Base-by-base conservation (phyloP, 1,284 basidiomycete genomes). In the Phlebopus sp. region DNA sequence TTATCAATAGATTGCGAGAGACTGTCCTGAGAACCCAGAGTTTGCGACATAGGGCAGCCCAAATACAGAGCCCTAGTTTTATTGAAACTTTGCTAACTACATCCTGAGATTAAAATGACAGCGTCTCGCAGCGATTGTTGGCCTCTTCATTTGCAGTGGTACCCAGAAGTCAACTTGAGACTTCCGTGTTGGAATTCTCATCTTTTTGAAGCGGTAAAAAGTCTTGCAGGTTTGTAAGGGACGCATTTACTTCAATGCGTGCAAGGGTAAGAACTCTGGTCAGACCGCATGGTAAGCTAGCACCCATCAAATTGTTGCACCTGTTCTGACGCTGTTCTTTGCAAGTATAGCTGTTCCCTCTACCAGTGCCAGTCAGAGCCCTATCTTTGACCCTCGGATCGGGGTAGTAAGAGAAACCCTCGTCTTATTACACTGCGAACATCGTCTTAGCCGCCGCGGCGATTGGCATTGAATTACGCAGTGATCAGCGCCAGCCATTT, bases 11-110 rank as follows among this genome's bases (percentile, higher is more conserved):
- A 87, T 90, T 63, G 86, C 87, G 37, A 78, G 84, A 66, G 86
- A 90, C 50, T 90, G 87, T 66, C 81, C 84, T 30, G 84, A 88
- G 66, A 79, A 72, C 55, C 56, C 67, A 43, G 77, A 81, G 47
- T 79, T 73, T 58, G 66, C 68, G 55, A 71, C 64, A 53, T 65
- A 49, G 62, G 19, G 47, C 43, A 48, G 25, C 50, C 41, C 40
- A 27, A 39, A 38, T 42, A 50, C 38, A 44, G 18, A 47, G 43
- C 44, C 57, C 43, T 44, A 37, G 46, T 14, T 43, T 42, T 39
- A 37, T 21, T 44, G 46, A 17, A 58, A 55, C 49, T 52, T 29
- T 50, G 41, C 44, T 30, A 37, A 55, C 34, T 48, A 48, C 31
- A 21, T 14, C n/a, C 8, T 29, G 35, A 30, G 25, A 46, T 49